A percentile compares a stretch with the other conserved stretches of the same genome.
These are phyloP conservation scores for Phyllosticta paracitricarpa DNA, from an alignment of 2,329 filamentous ascomycete genomes.

Conservation along the genomic window DNA sequence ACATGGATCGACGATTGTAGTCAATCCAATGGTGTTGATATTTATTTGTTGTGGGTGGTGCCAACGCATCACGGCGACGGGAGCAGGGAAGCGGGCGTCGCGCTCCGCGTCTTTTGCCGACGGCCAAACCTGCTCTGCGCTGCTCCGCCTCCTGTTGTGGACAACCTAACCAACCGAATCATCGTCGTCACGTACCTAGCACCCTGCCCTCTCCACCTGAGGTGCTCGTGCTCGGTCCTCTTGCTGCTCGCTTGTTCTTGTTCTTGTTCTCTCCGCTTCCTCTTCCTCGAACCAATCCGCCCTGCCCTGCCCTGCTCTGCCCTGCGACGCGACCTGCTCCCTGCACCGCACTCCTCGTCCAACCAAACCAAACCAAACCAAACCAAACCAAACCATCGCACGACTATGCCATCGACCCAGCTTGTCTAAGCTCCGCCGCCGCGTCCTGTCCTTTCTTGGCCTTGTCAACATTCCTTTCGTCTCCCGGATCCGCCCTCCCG, in stretches of 20 bases:
- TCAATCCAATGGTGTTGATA: too few species aligned
- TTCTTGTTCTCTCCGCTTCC: not conserved
- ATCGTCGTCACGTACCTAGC: too few species aligned
- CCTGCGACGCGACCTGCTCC: not conserved
- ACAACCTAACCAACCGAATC: too few species aligned
- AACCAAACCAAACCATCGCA: not conserved
- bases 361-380: not conserved
- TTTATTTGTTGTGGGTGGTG: too few species aligned
- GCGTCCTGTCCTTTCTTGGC: slow-evolving; percentile 8
- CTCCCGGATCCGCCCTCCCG: not conserved
- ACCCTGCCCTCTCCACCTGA: too few species aligned
- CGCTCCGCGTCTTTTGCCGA: too few species aligned
- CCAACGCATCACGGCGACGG: not conserved
- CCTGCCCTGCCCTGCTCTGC: too few species aligned
- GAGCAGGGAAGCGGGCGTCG: not conserved
- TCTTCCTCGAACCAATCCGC: not conserved
- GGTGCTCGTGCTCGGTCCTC: too few species aligned
- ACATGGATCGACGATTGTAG: too few species aligned
- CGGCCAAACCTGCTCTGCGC: too few species aligned
- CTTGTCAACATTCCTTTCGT: slow-evolving; percentile 3
- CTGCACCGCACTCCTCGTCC: not conserved
- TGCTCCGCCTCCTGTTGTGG: too few species aligned
- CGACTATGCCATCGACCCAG: not conserved
- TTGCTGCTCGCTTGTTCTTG: not conserved
- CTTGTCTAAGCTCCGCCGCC: not conserved